phyloP scores from a whole-genome alignment of 2,329 filamentous ascomycete species.

The Arachnomyces sp. region DNA sequence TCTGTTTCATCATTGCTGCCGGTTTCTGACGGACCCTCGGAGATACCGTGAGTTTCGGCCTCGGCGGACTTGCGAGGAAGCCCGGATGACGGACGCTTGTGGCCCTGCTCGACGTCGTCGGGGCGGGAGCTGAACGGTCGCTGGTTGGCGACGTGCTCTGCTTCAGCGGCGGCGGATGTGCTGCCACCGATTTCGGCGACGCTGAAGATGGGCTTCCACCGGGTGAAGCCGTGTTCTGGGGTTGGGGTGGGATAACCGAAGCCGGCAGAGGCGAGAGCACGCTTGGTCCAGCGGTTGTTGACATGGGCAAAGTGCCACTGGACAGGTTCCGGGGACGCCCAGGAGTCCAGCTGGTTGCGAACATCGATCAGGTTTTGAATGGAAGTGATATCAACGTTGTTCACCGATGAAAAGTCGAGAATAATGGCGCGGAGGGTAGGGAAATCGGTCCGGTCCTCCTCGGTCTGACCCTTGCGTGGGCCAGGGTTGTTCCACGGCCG shows the following conservation, averaged over 20 bases:
- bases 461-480: slow-evolving; percentile 51
- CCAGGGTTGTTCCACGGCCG: slow-evolving; percentile 94
- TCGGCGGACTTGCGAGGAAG: neutral
- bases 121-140: slow-evolving; percentile 23
- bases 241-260: slow-evolving; percentile 70
- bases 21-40: slow-evolving; percentile 18
- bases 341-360: slow-evolving; percentile 84
- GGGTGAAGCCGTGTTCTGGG: slow-evolving; percentile 44
- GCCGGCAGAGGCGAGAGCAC: slow-evolving; percentile 75
- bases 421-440: slow-evolving; percentile 82
- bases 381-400: slow-evolving; percentile 88
- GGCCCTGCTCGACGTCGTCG: slow-evolving; percentile 5
- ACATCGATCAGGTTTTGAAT: slow-evolving; percentile 90
- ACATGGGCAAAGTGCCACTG: slow-evolving; percentile 97
- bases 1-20: slow-evolving; percentile 27
- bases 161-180: slow-evolving; percentile 60
- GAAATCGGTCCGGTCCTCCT: slow-evolving; percentile 42
- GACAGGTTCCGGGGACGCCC: slow-evolving; percentile 70
- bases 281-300: slow-evolving; percentile 91
- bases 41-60: neutral
- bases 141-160: slow-evolving; percentile 58
- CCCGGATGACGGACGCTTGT: neutral
- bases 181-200: slow-evolving; percentile 76
- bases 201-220: slow-evolving; percentile 93
- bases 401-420: slow-evolving; percentile 86